phyloP scores from a whole-genome alignment of 441 rosid genomes.

The Adansonia rubrostipa region DNA sequence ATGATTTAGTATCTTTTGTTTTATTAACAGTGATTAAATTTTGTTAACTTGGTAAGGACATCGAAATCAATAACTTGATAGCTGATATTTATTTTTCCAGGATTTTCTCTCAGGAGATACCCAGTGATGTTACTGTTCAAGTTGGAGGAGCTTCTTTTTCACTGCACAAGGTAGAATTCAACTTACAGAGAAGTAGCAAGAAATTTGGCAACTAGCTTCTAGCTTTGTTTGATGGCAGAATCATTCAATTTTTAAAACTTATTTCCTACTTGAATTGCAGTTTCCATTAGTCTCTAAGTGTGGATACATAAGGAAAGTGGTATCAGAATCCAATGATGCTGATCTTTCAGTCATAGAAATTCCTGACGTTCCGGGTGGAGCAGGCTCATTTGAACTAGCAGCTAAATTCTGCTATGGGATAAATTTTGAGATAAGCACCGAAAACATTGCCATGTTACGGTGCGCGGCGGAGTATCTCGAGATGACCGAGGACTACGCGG shows the following conservation, averaged over 20 bases:
- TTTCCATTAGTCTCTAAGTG: conserved; percentile 65
- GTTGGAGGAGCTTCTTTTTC: conserved; percentile 79
- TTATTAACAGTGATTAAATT: neutral
- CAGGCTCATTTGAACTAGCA: conserved; percentile 65
- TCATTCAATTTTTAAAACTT: neutral
- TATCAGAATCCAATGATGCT: conserved; percentile 53
- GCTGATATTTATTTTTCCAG: conserved; percentile 41
- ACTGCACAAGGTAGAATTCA: conserved; percentile 68
- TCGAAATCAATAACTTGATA: neutral
- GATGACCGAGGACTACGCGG: conserved; percentile 67
- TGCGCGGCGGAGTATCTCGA: conserved; percentile 73
- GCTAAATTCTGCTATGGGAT: conserved; percentile 77
- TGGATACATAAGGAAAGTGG: conserved; percentile 58
- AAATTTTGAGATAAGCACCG: conserved; percentile 67
- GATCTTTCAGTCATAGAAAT: conserved; percentile 52
- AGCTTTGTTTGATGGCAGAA: conserved; percentile 3
- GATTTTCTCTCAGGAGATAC: conserved; percentile 95
- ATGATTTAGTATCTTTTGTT: conserved; percentile 8
- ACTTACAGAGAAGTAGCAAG: neutral
- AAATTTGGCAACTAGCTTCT: neutral
- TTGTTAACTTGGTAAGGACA: too few species aligned
- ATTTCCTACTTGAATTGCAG: conserved; percentile 41
- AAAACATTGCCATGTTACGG: conserved; percentile 60
- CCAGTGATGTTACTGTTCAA: conserved; percentile 80
- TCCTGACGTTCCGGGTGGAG: conserved; percentile 59